A percentile compares a stretch with the other conserved stretches of the same genome.
phyloP scores from a whole-genome alignment of 1,284 basidiomycete species.

The Xerocomus minutiporus region DNA sequence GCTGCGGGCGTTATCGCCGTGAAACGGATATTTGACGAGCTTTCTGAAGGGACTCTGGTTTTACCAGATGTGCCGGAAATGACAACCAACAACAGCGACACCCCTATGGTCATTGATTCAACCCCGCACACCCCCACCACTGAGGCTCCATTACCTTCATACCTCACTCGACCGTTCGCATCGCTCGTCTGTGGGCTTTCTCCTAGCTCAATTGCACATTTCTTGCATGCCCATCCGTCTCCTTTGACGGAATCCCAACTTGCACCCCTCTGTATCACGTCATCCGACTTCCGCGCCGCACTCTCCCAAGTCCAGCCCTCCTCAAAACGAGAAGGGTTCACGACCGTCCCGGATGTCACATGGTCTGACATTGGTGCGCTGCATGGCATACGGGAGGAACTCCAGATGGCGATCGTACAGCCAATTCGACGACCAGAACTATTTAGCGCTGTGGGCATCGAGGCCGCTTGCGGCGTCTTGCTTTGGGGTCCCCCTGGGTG shows the following conservation, averaged over 20 bases:
- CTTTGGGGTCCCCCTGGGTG: conserved; percentile 99
- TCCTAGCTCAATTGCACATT: conserved; percentile 79
- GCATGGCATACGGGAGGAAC: conserved; percentile 79
- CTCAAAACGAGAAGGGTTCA: conserved; percentile 95
- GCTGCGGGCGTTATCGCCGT: conserved; percentile 95
- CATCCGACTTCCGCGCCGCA: conserved; percentile 75
- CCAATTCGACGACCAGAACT: conserved; percentile 89
- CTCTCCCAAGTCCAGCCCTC: conserved; percentile 89
- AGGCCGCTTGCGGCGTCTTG: conserved; percentile 85
- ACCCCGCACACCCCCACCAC: conserved; percentile 20
- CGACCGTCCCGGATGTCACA: conserved; percentile 92
- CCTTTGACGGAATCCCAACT: conserved; percentile 79
- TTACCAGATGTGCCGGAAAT: conserved; percentile 40
- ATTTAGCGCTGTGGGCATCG: conserved; percentile 83
- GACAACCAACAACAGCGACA: conserved; percentile 31
- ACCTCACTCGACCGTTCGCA: conserved; percentile 39
- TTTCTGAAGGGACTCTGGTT: conserved; percentile 64
- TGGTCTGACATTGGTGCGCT: conserved; percentile 97
- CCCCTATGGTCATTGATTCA: conserved; percentile 51
- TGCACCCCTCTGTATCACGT: conserved; percentile 73
- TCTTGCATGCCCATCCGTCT: conserved; percentile 80
- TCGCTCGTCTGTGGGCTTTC: conserved; percentile 40
- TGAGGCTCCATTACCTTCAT: conserved; percentile 10
- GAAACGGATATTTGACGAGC: conserved; percentile 88
- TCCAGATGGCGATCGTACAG: conserved; percentile 97